phyloP scores from a whole-genome alignment of 2,329 filamentous ascomycete species.

The Talaromyces sp. region DNA sequence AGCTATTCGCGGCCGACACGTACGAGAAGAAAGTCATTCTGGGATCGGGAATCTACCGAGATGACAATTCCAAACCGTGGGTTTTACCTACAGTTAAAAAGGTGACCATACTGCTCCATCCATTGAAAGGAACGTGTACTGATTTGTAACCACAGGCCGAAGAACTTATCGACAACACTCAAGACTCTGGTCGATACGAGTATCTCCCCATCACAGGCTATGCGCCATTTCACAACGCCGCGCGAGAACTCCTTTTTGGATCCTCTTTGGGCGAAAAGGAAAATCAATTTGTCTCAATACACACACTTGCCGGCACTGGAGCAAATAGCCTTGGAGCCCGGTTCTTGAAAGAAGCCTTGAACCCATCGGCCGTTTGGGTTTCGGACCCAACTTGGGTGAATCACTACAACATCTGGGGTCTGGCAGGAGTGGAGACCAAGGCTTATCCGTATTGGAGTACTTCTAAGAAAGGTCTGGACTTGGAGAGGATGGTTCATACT shows the following conservation, averaged over 20 bases:
- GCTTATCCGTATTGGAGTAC: constrained; percentile 85
- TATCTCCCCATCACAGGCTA: constrained; percentile 87
- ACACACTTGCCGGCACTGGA: constrained; percentile 89
- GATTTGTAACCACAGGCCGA: background rate
- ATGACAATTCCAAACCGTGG: background rate
- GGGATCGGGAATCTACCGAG: background rate
- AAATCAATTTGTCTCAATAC: constrained; percentile 59
- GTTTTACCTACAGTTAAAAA: background rate
- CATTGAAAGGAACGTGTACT: background rate
- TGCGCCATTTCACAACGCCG: constrained; percentile 70
- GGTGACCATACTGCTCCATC: background rate
- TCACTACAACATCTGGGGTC: constrained; percentile 79
- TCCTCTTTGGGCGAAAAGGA: background rate
- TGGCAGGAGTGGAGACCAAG: constrained; percentile 65
- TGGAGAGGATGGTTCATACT: constrained; percentile 59
- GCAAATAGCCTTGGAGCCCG: constrained; percentile 80
- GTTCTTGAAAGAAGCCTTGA: constrained; percentile 75
- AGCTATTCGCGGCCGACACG: background rate
- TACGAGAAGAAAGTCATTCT: background rate
- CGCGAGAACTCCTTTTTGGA: constrained; percentile 69
- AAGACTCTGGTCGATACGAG: constrained; percentile 64
- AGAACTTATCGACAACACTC: background rate
- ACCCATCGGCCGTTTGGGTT: constrained; percentile 65
- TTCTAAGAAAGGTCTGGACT: constrained; percentile 16
- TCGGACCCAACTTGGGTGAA: constrained; percentile 91